phyloP scores from a whole-genome alignment of 202 grass and related monocot species.

The Zizania palustris region DNA sequence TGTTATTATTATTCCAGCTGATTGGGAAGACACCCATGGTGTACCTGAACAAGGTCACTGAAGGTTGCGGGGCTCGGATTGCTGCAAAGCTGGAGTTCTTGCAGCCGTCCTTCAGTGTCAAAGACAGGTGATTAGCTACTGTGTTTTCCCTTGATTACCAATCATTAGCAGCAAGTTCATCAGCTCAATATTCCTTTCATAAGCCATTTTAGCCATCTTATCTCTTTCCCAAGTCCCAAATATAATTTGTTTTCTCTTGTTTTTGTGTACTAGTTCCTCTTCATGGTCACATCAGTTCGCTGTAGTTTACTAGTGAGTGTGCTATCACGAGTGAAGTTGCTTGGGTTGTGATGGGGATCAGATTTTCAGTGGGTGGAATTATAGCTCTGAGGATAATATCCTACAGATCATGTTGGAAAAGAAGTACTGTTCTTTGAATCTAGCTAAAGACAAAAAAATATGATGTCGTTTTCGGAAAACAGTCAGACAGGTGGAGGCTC shows the following conservation, averaged over 20 bases:
- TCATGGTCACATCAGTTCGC: neutral
- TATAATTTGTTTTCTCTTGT: neutral
- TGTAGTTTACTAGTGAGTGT: neutral
- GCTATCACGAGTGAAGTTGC: neutral
- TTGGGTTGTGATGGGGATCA: neutral
- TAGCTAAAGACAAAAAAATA: neutral
- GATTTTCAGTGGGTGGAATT: slow-evolving; percentile 20
- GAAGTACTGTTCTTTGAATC: neutral
- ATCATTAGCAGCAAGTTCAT: neutral
- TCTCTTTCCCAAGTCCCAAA: no score
- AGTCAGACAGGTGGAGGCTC: neutral
- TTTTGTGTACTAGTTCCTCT: neutral
- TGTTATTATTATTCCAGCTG: slow-evolving; percentile 46
- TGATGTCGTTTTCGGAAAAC: neutral
- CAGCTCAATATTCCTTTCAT: neutral
- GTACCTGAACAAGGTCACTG: slow-evolving; percentile 92
- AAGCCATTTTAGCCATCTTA: no score
- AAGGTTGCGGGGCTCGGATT: slow-evolving; percentile 74
- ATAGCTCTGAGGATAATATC: neutral
- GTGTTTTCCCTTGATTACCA: neutral
- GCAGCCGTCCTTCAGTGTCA: slow-evolving; percentile 91
- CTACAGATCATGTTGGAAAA: neutral
- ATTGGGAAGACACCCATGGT: slow-evolving; percentile 87
- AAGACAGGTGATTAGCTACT: slow-evolving; percentile 64
- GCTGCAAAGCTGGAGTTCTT: slow-evolving; percentile 90